These are phyloP conservation scores for Quaeritorhiza haematococci DNA, from an alignment of 371 early-diverging fungal species.

Conservation along the genomic window DNA sequence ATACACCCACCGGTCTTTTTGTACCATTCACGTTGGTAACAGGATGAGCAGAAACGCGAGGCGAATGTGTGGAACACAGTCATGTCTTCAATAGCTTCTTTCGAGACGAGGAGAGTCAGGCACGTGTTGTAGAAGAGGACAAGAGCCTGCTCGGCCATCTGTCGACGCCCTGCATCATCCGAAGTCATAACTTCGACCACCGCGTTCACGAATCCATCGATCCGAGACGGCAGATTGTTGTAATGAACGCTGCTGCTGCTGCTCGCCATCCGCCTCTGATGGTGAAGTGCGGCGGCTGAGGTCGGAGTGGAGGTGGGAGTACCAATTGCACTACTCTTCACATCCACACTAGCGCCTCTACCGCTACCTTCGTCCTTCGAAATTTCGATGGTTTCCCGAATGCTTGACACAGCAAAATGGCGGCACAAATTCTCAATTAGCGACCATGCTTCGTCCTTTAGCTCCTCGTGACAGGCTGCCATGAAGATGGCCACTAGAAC, in stretches of 20 bases:
- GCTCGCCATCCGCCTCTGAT: background rate
- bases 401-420: constrained; percentile 71
- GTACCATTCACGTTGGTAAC: constrained; percentile 82
- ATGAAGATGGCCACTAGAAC: constrained; percentile 63
- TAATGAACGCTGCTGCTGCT: constrained; percentile 1
- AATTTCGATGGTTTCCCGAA: constrained; percentile 52
- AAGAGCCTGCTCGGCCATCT: constrained; percentile 60
- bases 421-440: constrained; percentile 63
- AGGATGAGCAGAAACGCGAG: constrained; percentile 72
- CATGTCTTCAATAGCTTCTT: constrained; percentile 57
- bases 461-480: constrained; percentile 57
- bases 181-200: constrained; percentile 74
- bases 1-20: constrained; percentile 82
- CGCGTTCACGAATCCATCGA: constrained; percentile 65
- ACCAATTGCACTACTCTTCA: constrained; percentile 38
- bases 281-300: background rate
- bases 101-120: constrained; percentile 45
- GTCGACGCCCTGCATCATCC: constrained; percentile 56
- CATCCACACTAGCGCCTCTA: constrained; percentile 36
- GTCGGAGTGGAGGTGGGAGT: constrained; percentile 28
- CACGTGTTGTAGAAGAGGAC: constrained; percentile 62
- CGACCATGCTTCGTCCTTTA: constrained; percentile 62
- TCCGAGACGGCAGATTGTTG: constrained; percentile 2
- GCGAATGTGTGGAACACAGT: constrained; percentile 75
- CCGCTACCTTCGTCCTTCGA: constrained; percentile 47